These are phyloP conservation scores for Didymella segeticola DNA, from an alignment of 2,329 filamentous ascomycete genomes.

Conservation along the genomic window DNA sequence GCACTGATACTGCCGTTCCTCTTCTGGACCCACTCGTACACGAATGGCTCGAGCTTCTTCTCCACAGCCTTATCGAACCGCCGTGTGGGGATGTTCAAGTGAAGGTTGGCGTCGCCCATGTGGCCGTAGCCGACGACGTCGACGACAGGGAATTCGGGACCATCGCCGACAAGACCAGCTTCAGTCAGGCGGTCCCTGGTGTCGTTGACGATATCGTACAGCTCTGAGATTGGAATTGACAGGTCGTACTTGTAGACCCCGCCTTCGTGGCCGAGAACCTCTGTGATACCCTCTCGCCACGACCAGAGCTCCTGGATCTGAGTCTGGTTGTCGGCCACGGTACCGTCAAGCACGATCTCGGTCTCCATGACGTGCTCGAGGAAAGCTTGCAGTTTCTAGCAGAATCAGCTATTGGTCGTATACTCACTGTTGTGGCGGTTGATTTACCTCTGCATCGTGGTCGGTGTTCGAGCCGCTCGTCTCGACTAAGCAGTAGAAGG, in stretches of 20 bases:
- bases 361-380: conserved; percentile 90
- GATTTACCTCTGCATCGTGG: conserved; percentile 73
- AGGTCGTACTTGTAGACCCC: conserved; percentile 99
- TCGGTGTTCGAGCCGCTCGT: conserved; percentile 94
- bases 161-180: conserved; percentile 75
- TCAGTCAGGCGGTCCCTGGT: conserved; percentile 73
- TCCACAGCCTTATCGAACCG: conserved; percentile 88
- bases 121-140: conserved; percentile 96
- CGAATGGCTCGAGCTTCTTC: conserved; percentile 86
- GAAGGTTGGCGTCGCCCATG: conserved; percentile 96
- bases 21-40: conserved; percentile 95
- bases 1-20: conserved; percentile 93
- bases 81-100: conserved; percentile 86
- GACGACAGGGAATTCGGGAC: conserved; percentile 78
- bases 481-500: conserved; percentile 96
- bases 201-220: conserved; percentile 91
- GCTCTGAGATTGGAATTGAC: conserved; percentile 85
- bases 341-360: conserved; percentile 86
- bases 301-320: conserved; percentile 86
- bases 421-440: too few species aligned
- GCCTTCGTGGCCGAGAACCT: conserved; percentile 86
- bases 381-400: conserved; percentile 82
- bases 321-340: conserved; percentile 91
- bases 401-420: conserved; percentile 12
- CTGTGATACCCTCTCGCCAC: conserved; percentile 92